These are phyloP conservation scores for Coix lacrymajobi DNA, from an alignment of 176 grass and related monocot species.

Conservation along the genomic window DNA sequence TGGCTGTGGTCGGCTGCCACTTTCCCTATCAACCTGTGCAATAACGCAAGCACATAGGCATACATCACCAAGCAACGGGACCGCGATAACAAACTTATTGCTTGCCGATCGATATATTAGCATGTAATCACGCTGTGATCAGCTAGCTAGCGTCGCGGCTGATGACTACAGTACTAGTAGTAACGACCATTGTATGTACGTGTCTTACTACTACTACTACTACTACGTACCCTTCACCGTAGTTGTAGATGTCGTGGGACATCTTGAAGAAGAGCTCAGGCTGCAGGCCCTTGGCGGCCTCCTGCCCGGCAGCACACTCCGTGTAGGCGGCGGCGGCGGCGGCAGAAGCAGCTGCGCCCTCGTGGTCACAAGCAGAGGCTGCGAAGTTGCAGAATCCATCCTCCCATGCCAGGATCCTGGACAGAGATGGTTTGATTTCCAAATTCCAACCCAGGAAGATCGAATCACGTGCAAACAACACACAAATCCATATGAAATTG, in stretches of 20 bases:
- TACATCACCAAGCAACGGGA: background rate
- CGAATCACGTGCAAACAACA: conserved; percentile 12
- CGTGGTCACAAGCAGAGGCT: conserved; percentile 43
- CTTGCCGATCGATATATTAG: background rate
- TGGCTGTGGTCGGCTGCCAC: conserved; percentile 99
- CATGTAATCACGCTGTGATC: background rate
- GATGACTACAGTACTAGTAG: background rate
- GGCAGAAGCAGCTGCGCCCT: conserved; percentile 14
- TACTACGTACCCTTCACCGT: conserved; percentile 66
- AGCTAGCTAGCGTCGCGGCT: background rate
- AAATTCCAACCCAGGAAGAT: background rate
- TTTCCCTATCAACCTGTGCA: conserved; percentile 81
- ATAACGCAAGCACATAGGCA: background rate
- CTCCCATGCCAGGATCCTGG: conserved; percentile 89
- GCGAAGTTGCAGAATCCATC: conserved; percentile 95
- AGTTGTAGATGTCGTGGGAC: conserved; percentile 99
- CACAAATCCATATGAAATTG: background rate
- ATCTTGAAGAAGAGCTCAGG: conserved; percentile 99
- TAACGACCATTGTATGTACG: background rate
- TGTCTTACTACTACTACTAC: background rate
- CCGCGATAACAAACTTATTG: background rate
- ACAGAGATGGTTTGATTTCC: background rate
- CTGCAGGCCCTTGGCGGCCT: conserved; percentile 50
- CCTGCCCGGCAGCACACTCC: conserved; percentile 24
- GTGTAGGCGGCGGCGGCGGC: conserved; percentile 10